These are phyloP conservation scores for Phlebiopsis gigantea DNA, from an alignment of 768 basidiomycete species.

Conservation along the genomic window DNA sequence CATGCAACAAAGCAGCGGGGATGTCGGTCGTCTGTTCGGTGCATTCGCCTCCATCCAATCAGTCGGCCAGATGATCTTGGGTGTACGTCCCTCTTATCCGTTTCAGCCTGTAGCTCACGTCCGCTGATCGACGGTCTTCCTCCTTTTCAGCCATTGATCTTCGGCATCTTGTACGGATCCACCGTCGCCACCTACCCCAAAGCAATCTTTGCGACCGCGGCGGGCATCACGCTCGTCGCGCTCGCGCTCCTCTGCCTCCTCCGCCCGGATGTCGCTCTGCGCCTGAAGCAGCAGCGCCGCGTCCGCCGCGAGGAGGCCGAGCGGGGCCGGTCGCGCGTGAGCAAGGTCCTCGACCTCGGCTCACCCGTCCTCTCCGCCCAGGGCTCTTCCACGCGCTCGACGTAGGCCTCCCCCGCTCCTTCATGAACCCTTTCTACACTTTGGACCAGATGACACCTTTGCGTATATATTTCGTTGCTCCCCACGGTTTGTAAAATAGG, in stretches of 20 bases:
- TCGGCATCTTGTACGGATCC: conserved; percentile 58
- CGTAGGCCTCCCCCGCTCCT: neutral
- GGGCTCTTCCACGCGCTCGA: neutral
- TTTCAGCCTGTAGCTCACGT: neutral
- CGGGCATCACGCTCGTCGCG: conserved; percentile 45
- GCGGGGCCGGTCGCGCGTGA: conserved; percentile 28
- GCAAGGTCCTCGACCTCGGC: conserved; percentile 28
- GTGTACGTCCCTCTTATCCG: conserved; percentile 27
- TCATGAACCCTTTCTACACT: neutral
- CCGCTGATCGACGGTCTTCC: neutral
- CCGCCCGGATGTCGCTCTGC: conserved; percentile 24
- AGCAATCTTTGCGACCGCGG: conserved; percentile 61
- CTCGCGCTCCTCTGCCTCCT: conserved; percentile 43
- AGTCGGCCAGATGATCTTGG: conserved; percentile 55
- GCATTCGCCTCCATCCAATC: conserved; percentile 67
- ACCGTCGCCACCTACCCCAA: conserved; percentile 63
- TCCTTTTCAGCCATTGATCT: conserved; percentile 63
- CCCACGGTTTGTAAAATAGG: neutral
- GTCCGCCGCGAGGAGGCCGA: conserved; percentile 24
- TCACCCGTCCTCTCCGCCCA: no score
- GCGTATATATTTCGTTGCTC: neutral
- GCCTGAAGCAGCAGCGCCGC: conserved; percentile 10
- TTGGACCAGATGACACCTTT: neutral
- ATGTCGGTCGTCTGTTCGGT: conserved; percentile 58
- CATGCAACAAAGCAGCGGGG: conserved; percentile 28